Percentiles rank a stretch among this genome's conserved stretches.
Conservation (phyloP, 495 filamentous ascomycete species). For the Daldinia decipiens region DNA sequence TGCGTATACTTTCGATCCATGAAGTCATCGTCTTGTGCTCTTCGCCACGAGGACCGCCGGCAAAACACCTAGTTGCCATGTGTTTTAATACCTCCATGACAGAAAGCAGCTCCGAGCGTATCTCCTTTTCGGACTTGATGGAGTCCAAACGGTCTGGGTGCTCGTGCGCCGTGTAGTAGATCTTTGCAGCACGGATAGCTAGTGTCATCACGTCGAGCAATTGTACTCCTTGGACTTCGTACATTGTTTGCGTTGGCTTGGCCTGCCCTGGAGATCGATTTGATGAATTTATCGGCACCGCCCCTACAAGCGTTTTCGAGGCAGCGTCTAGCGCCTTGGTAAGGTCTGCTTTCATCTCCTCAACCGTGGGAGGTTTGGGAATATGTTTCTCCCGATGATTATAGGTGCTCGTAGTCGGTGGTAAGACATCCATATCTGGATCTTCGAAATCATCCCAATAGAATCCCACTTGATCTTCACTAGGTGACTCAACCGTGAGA, state of each 20-base stretch:
- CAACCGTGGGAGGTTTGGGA: constrained; percentile 84
- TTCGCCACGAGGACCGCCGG: constrained; percentile 78
- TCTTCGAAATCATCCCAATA: constrained; percentile 69
- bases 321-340: constrained; percentile 71
- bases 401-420: constrained; percentile 96
- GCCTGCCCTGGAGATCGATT: constrained; percentile 42
- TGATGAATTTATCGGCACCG: constrained; percentile 41
- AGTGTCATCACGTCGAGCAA: constrained; percentile 91
- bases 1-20: constrained; percentile 82
- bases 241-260: constrained; percentile 68
- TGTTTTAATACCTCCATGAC: constrained; percentile 90
- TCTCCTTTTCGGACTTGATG: constrained; percentile 83
- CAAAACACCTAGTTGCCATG: constrained; percentile 88
- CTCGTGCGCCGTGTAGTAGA: constrained; percentile 92
- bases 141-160: constrained; percentile 81
- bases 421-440: constrained; percentile 78
- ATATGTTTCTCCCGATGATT: constrained; percentile 86
- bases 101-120: constrained; percentile 80
- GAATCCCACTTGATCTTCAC: constrained; percentile 67
- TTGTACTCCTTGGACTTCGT: constrained; percentile 90
- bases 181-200: constrained; percentile 91
- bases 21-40: constrained; percentile 75
- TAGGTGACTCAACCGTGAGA: constrained; percentile 65
- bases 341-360: constrained; percentile 79
- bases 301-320: constrained; percentile 69